Base-by-base conservation (phyloP, 1,139 yeast species). In the Saccharomyces uvarum region DNA sequence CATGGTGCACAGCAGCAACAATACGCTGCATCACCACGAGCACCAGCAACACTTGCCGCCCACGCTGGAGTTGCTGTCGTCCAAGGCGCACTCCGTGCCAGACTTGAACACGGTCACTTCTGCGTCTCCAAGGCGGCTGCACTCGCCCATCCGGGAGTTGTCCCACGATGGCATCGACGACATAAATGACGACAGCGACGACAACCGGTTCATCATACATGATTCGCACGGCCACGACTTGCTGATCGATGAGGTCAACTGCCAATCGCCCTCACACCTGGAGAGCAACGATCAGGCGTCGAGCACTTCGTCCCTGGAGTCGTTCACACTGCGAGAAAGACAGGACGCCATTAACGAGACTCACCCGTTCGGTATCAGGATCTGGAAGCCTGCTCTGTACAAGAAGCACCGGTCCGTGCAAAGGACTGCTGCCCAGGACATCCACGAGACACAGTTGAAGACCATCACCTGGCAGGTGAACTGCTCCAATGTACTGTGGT, bases 371-470 rank as follows among this genome's bases (percentile, higher is more conserved):
- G 99, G 99, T 77, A 90, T 93, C 53, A 86, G 96, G 70, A 88
- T 93, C 63, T 93, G 99, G 99, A 93, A 93, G 67, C 99, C 99
- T 1, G 97, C 99, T 2, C 77, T 93, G 57, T 93, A 93, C 72
- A 93, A 95, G 68, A 93, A 93, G 70, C 81, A 81, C 58, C 82
- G 99, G 64, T 88, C 97, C 1, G 98, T 93, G 41, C 95, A 95
- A 61, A 77, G 84, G 38, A 84, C 90, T 55, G 98, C 98, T 0
- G 96, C 89, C 56, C 89, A 88, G 59, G 99, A 93, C 75, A 88
- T 93, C 61, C 98, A 91, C 70, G 91, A 88, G 58, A 81, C 88
- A 4, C 63, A 64, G 46, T 63, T 67, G 54, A 73, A 70, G 55
- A 63, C 75, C 2, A 82, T 88, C 5, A 76, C 80, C 9, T 78